A percentile compares a stretch with the other conserved stretches of the same genome.
phyloP scores from a whole-genome alignment of 129 eudicot genomes.

The Solidago caesia region DNA sequence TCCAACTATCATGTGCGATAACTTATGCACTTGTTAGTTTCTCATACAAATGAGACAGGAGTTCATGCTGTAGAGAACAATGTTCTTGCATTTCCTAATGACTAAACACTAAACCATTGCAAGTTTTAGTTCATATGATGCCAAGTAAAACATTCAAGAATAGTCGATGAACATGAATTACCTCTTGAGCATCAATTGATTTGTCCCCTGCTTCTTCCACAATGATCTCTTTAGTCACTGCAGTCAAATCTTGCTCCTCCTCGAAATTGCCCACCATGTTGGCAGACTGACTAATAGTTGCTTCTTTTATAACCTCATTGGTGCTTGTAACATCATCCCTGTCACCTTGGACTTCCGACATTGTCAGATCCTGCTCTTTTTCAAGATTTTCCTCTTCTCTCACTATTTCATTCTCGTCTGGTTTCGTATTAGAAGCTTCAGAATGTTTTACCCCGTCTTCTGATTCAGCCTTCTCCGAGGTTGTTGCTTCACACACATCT shows the following conservation, averaged over 20 bases:
- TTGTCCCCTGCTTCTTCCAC: constrained; percentile 17
- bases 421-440: background rate
- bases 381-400: constrained; percentile 4
- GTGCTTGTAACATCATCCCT: constrained; percentile 18
- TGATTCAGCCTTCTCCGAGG: background rate
- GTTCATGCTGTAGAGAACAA: background rate
- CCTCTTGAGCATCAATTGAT: constrained; percentile 29
- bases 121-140: background rate
- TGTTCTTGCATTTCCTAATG: background rate
- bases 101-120: background rate
- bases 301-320: constrained; percentile 20
- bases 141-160: constrained; percentile 15
- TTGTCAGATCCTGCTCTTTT: constrained; percentile 19
- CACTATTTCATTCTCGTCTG: constrained; percentile 6
- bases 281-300: background rate
- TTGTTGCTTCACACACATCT: constrained; percentile 9
- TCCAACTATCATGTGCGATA: too few species aligned
- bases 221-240: constrained; percentile 15
- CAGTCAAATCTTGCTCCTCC: constrained; percentile 12
- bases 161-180: constrained; percentile 16
- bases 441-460: constrained; percentile 1
- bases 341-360: background rate
- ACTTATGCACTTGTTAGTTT: too few species aligned
- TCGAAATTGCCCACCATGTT: constrained; percentile 5
- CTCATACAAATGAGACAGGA: too few species aligned